A percentile compares a stretch with the other conserved stretches of the same genome.
phyloP scores from a whole-genome alignment of 805 yeast species.

The Hyphopichia homilentoma region DNA sequence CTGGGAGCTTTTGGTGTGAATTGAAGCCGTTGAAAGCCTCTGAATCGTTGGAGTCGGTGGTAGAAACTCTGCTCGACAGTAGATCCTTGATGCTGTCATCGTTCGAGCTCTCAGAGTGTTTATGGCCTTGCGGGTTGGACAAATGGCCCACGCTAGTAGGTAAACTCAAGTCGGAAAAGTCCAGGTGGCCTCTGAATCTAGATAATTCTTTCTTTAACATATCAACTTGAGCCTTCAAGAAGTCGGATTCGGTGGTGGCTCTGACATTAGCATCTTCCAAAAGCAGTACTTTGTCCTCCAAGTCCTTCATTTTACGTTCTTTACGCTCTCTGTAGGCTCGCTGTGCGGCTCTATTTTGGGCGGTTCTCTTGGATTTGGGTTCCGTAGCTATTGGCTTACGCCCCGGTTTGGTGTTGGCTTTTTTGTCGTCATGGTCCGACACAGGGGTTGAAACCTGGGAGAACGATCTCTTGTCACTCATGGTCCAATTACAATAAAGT shows the following conservation, averaged over 20 bases:
- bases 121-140: constrained; percentile 11
- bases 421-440: constrained; percentile 31
- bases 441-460: constrained; percentile 17
- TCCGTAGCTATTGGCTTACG: constrained; percentile 76
- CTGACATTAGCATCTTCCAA: constrained; percentile 71
- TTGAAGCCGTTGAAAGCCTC: neutral
- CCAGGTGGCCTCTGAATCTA: constrained; percentile 45
- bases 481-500: no score
- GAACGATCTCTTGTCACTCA: constrained; percentile 21
- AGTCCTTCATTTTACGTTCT: constrained; percentile 78
- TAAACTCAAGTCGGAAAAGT: constrained; percentile 25
- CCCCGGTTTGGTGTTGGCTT: constrained; percentile 60
- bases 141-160: constrained; percentile 30
- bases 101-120: neutral
- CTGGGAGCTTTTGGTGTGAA: constrained; percentile 21
- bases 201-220: constrained; percentile 68
- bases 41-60: constrained; percentile 4
- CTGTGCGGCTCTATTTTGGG: constrained; percentile 98
- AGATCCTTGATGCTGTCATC: neutral
- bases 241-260: constrained; percentile 67
- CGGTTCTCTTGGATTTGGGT: constrained; percentile 86
- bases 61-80: constrained; percentile 3
- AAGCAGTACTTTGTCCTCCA: constrained; percentile 70
- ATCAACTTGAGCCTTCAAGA: constrained; percentile 72
- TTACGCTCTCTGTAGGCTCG: constrained; percentile 94